Base-by-base conservation (phyloP, 2,329 filamentous ascomycete genomes). In the Alternaria alternata region DNA sequence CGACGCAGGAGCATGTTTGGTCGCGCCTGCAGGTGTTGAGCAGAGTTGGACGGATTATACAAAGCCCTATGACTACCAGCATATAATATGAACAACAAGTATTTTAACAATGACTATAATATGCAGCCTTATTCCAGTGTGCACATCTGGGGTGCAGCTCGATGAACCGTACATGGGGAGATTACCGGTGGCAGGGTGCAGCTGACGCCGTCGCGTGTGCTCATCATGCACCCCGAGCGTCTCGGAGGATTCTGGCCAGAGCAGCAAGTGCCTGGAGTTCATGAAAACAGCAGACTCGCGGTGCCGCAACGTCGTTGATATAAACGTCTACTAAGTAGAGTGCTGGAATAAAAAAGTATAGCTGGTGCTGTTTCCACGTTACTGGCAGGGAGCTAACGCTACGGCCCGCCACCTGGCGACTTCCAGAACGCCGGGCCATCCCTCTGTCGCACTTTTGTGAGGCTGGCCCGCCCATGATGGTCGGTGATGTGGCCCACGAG, bases 111-210 rank as follows among this genome's bases (percentile, higher is more conserved):
- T 38, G 3, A 6, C 14, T 7, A 14, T 24, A 49, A 30, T 57
- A 57, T 55, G 51, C 51, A 55, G 48, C n/a, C 30, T 57, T 41
- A 55, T 43, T 55, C 59, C 54, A 55, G 51, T 47, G 58, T 62
- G 54, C 51, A 59, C 49, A 58, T 53, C 24, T 61, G 53, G 53
- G 51, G 41, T 41, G 41, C 48, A 51, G 43, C 30, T n/a, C 44
- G 49, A 28, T 62, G 34, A 59, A 59, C 38, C 24, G 56, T 51
- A 48, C 30, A 28, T 36, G 39, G 39, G 44, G 56, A 59, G 57
- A 57, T 57, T 57, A 28, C 28, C 42, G 46, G 65, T 69, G 69
- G 69, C 70, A 62, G 67, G 36, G 56, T 44, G 57, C 61, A 63
- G 51, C 54, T 51, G 54, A 57, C 55, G 56, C 47, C 55, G 62